Evolutionary conservation across 2,329 filamentous ascomycete species (phyloP), one percentile per base, ranked within the genome.

Genomic region (Neopestalotiopsis sp.): DNA sequence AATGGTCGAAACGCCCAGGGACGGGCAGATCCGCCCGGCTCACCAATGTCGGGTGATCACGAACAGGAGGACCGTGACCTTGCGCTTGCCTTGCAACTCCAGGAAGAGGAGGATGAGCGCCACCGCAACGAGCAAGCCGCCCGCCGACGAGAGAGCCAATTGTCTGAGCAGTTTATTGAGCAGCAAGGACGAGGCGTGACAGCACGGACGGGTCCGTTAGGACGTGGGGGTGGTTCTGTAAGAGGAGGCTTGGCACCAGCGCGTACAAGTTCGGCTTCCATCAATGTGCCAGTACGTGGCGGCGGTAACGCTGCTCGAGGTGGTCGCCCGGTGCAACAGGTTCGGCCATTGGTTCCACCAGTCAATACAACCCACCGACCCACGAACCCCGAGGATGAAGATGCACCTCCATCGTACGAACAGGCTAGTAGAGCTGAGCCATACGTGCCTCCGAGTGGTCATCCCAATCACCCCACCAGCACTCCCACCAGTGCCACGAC

Each of bases 21-120:
- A 56, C 72, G 67, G 34, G 68, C 42, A 61, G 70, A 52, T 49
- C 71, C 52, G 28, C 70, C 2, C 74, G 77, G 13, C 10, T 72
- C 74, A 1, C 75, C 79, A 0, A 70, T 80, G 60, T 84, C 82
- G 10, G 81, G 84, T 20, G 80, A 82, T 71, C 81, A 85, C 72
- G 85, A 91, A 81, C 87, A 97, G 83, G 90, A 98, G 81, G 95
- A 98, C 75, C 90, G 95, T 69, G 93, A 96, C 70, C 82, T 98
- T 38, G 96, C 96, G 0, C 86, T 98, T 3, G 95, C 95, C 0
- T 85, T 99, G 6, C 96, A 98, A 77, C 87, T 98, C 1, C 95
- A 98, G 78, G 96, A 98, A 75, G 94, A 97, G 78, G 95, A 98
- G 79, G 94, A 98, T 72, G 91, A 94, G 75, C 88, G 90, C 14